Percentiles rank a stretch among this genome's conserved stretches.
These are phyloP conservation scores for Suillus weaverae DNA, from an alignment of 768 basidiomycete genomes.

Conservation along the genomic window DNA sequence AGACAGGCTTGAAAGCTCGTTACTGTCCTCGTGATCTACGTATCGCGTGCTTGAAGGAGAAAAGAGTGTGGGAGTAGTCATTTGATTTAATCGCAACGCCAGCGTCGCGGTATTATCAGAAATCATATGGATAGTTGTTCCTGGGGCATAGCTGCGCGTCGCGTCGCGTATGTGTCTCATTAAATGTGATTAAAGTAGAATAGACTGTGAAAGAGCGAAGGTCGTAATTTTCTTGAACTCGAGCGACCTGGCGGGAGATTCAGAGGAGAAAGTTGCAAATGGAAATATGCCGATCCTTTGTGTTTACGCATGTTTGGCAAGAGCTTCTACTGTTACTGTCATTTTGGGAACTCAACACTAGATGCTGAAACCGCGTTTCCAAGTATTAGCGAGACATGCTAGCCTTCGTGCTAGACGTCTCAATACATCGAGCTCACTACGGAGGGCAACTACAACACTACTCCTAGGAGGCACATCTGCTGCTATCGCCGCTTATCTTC, in stretches of 20 bases:
- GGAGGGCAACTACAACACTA: background rate
- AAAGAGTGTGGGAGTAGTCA: constrained; percentile 31
- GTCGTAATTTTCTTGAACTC: constrained; percentile 7
- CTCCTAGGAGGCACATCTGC: constrained; percentile 39
- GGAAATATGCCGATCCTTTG: background rate
- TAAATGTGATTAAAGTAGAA: constrained; percentile 14
- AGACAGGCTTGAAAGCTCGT: background rate
- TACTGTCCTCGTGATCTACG: background rate
- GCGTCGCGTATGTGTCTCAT: constrained; percentile 27
- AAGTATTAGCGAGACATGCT: background rate
- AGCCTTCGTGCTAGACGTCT: background rate
- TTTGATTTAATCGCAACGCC: constrained; percentile 27
- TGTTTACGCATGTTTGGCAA: constrained; percentile 28
- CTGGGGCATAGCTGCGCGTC: constrained; percentile 20
- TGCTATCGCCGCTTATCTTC: constrained; percentile 49
- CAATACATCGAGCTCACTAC: background rate
- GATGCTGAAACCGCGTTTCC: background rate
- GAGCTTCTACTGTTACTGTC: constrained; percentile 14
- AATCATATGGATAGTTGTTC: constrained; percentile 7
- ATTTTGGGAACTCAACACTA: constrained; percentile 15
- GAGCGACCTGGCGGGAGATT: constrained; percentile 10
- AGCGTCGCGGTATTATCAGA: constrained; percentile 27
- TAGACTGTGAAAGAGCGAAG: constrained; percentile 5
- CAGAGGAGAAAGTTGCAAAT: background rate
- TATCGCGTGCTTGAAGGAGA: constrained; percentile 20